A percentile compares a stretch with the other conserved stretches of the same genome.
phyloP scores from a whole-genome alignment of 495 filamentous ascomycete genomes.

The Annulohypoxylon moriforme region DNA sequence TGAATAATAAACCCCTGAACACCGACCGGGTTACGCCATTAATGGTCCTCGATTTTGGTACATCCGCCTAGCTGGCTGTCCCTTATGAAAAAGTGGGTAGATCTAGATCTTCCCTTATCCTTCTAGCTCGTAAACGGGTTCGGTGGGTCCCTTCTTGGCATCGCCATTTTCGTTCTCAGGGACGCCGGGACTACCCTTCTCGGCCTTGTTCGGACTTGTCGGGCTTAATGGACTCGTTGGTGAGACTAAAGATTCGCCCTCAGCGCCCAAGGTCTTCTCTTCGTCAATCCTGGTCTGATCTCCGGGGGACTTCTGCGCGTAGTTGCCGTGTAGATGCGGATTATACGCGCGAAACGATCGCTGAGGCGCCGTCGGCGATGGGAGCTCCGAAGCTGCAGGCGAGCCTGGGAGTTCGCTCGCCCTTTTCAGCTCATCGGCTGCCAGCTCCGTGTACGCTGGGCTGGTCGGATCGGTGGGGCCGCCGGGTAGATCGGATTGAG shows the following conservation, averaged over 20 bases:
- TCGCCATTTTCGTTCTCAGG: neutral
- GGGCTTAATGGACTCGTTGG: neutral
- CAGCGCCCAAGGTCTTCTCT: neutral
- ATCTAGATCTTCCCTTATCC: neutral
- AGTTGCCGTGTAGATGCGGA: conserved; percentile 33
- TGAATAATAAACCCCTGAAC: neutral
- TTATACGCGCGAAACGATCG: conserved; percentile 29
- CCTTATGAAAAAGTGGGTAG: neutral
- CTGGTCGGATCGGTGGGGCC: neutral
- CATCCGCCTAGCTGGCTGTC: neutral
- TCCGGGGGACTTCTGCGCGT: conserved; percentile 16
- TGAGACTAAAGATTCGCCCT: neutral
- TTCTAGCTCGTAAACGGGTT: conserved; percentile 2
- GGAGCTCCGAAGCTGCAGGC: neutral
- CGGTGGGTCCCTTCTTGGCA: neutral
- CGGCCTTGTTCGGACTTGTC: neutral
- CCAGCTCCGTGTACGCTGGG: conserved; percentile 10
- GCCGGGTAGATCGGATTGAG: neutral
- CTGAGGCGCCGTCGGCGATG: conserved; percentile 11
- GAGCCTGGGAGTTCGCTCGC: neutral
- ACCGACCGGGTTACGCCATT: neutral
- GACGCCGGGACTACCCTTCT: neutral
- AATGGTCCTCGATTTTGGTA: neutral
- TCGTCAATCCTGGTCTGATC: neutral
- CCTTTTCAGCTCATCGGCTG: conserved; percentile 14